Evolutionary conservation across 2,329 filamentous ascomycete species (phyloP).

Genomic region (Neospermospora avenae): DNA sequence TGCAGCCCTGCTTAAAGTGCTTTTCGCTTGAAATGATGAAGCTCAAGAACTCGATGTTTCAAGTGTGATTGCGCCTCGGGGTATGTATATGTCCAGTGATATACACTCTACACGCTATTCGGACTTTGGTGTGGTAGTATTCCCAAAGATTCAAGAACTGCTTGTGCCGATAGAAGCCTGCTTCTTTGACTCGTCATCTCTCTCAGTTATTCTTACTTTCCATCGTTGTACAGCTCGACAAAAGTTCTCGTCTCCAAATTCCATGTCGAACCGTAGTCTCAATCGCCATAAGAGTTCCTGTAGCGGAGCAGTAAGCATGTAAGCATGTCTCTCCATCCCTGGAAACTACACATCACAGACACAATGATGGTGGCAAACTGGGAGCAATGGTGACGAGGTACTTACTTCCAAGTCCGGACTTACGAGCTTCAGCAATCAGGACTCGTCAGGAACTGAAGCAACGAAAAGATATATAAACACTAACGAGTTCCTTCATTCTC

Average conservation of each 20-base stretch:
- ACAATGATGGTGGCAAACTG: background rate
- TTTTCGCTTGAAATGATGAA: too few relatives aligned
- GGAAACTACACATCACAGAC: background rate
- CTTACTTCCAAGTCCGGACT: background rate
- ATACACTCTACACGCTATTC: too few relatives aligned
- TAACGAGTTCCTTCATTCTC: background rate
- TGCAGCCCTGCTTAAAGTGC: too few relatives aligned
- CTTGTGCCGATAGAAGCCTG: too few relatives aligned
- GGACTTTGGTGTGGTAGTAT: too few relatives aligned
- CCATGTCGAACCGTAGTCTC: background rate
- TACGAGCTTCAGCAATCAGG: background rate
- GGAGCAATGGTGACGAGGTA: background rate
- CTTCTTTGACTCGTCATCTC: too few relatives aligned
- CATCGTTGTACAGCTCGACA: background rate
- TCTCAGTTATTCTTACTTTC: background rate
- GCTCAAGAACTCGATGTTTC: too few relatives aligned
- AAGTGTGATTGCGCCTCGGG: too few relatives aligned
- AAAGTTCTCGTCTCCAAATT: background rate
- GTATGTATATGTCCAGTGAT: too few relatives aligned
- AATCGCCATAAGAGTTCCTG: background rate
- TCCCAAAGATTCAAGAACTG: too few relatives aligned
- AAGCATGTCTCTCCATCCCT: background rate
- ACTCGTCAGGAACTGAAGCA: background rate
- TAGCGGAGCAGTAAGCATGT: background rate
- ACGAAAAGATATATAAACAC: background rate